Evolutionary conservation across 495 filamentous ascomycete genomes (phyloP).

Genomic region (Penicillium desertorum): DNA sequence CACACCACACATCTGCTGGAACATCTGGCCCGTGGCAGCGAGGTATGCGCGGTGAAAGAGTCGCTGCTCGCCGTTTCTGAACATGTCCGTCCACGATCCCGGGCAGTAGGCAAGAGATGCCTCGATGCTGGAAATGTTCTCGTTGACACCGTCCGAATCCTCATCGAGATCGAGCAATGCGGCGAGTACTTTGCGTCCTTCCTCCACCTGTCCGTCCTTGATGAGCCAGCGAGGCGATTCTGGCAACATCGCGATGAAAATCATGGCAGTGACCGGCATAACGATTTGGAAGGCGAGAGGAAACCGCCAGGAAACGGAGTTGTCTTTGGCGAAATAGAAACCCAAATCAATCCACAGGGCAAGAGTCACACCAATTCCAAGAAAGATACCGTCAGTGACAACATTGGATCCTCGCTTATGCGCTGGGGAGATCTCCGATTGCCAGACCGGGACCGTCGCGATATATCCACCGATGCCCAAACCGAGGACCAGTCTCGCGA

Average conservation of each 20-base stretch:
- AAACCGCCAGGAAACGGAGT: constrained; percentile 50
- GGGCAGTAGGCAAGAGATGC: constrained; percentile 29
- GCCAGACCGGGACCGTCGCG: constrained; percentile 51
- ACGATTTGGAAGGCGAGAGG: constrained; percentile 55
- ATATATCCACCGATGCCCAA: constrained; percentile 55
- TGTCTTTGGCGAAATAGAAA: constrained; percentile 44
- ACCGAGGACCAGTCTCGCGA: constrained; percentile 56
- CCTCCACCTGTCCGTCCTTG: constrained; percentile 49
- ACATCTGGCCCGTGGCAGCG: constrained; percentile 39
- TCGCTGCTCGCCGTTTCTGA: constrained; percentile 26
- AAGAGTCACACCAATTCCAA: constrained; percentile 53
- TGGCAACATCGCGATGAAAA: constrained; percentile 55
- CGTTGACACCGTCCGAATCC: constrained; percentile 26
- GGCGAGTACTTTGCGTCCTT: constrained; percentile 44
- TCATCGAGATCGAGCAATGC: constrained; percentile 28
- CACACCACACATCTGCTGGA: constrained; percentile 59
- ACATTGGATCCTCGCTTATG: constrained; percentile 41
- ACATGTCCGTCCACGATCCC: constrained; percentile 22
- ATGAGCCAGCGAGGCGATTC: constrained; percentile 62
- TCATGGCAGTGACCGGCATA: constrained; percentile 56
- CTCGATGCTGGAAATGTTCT: constrained; percentile 36
- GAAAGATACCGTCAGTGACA: constrained; percentile 44
- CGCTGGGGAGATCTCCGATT: constrained; percentile 46
- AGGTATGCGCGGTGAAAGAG: constrained; percentile 28
- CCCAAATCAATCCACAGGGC: constrained; percentile 48